A percentile compares a stretch with the other conserved stretches of the same genome.
These are phyloP conservation scores for Harringtonia lauricola DNA, from an alignment of 2,329 filamentous ascomycete genomes.

Conservation along the genomic window DNA sequence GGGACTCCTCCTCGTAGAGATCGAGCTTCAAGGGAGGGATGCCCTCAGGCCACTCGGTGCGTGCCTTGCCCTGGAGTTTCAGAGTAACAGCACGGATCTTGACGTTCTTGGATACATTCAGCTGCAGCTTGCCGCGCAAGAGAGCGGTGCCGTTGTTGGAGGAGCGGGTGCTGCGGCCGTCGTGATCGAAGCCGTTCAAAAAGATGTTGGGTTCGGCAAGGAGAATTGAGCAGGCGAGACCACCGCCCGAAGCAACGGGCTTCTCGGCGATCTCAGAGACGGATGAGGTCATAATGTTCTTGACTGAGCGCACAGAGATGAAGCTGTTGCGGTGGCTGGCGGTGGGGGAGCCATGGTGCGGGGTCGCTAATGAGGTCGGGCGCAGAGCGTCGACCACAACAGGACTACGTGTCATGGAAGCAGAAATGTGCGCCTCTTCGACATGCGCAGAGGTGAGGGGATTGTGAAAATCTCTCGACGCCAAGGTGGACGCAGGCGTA, in stretches of 20 bases:
- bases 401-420: conserved; percentile 5
- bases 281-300: conserved; percentile 36
- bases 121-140: conserved; percentile 69
- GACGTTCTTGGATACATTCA: conserved; percentile 76
- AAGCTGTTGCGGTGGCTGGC: conserved; percentile 33
- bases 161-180: conserved; percentile 42
- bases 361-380: conserved; percentile 8
- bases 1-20: conserved; percentile 69
- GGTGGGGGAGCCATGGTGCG: conserved; percentile 8
- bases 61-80: conserved; percentile 72
- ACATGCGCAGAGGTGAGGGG: neutral
- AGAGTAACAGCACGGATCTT: conserved; percentile 90
- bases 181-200: conserved; percentile 67
- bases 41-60: conserved; percentile 94
- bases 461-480: too few species aligned
- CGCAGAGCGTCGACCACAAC: conserved; percentile 20
- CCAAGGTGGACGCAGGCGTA: too few species aligned
- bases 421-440: neutral
- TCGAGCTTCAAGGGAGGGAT: conserved; percentile 82
- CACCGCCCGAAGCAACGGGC: conserved; percentile 68
- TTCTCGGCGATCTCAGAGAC: conserved; percentile 48
- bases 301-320: conserved; percentile 38
- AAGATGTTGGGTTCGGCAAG: conserved; percentile 74
- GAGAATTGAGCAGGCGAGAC: conserved; percentile 61
- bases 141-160: conserved; percentile 62